Evolutionary conservation across 163 green algal species (phyloP), one percentile per base, ranked within the genome.

Genomic region (Trebouxia gelatinosa): DNA sequence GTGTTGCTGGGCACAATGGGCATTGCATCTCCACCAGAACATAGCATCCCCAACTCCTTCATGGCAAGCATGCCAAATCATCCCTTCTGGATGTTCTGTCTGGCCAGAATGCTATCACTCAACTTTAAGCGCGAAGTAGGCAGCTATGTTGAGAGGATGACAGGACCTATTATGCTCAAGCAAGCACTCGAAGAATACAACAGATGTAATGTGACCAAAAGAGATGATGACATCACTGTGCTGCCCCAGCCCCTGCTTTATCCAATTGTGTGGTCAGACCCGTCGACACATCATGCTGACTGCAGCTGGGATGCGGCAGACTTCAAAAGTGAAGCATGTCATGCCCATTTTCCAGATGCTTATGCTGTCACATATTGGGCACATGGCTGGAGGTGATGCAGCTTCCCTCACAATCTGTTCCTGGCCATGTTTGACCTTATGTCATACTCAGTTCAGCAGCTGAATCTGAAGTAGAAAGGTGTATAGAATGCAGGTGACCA

Each of bases 11-110:
- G 43, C 19, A 32, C 46, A 4, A 34, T 64, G 43, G 46, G 43
- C 6, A 37, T 1, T 6, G 46, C 61, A 5, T 64, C 40, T 46
- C 43, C 68, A 40, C 54, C 26, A 51, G 75, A 81, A 4, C 78
- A 82, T n/a, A 75, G 58, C 51, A 75, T 82, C 32, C 78, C 78
- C 31, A 82, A 82, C 34, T 74, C 78, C 40, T 82, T 74, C 58
- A 70, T 82, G 78, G 78, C 78, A 6, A 78, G 68, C 26, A 4
- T 26, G 4, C 70, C 59, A 32, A 68, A 68, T 19, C 78, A 82
- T 58, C 65, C 54, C 0, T 82, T 82, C 40, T 82, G 78, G 78
- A 43, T 76, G 32, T 81, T 76, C 23, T 75, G 62, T 21, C 50
- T 81, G 50, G 64, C 64, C 35, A 51, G 31, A 39, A 81, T 59